Base-by-base conservation (phyloP, 192 early-diverging fungal species). In the Podila epigama region DNA sequence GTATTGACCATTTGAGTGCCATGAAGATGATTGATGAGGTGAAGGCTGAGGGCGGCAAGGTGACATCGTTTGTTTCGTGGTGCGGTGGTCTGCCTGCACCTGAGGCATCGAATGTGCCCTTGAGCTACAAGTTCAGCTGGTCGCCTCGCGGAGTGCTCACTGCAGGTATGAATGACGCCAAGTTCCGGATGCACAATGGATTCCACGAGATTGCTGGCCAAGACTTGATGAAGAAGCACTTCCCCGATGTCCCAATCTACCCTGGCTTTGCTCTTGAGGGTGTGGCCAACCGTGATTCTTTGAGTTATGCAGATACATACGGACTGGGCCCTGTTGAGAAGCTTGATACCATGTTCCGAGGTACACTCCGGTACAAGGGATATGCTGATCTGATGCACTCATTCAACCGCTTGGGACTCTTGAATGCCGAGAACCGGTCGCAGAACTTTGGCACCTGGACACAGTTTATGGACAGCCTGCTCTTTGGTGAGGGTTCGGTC, bases 81-180 rank as follows among this genome's bases (percentile, higher is more conserved):
- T 99, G 97, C 62, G 96, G 97, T 41, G 96, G 97, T 2, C 80
- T 99, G 16, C 91, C 95, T 0, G 95, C 96, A 11, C 97, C 97
- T 13, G 97, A 99, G 68, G 83, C 85, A 42, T 96, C 94, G 55
- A 82, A 91, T 71, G 97, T 96, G 58, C 94, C 96, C 42, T 80
- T 99, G 16, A 95, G 90, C 18, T 93, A 98, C 87, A 98, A 99
- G 68, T 99, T 99, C 75, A 92, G 91, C 41, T 98, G 97, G 96
- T 94, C 93, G 2, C 94, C 96, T 8, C 84, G 91, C 13, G 93
- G 97, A 36, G 96, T 97, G 5, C 79, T 99, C 64, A 91, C 94
- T 7, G 97, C 97, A 16, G 92, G 90, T 2, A 70, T 90, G 32
- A 99, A 99, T 63, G 78, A 88, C 22, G 97, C 96, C 16, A 82